Percentiles rank a stretch among this genome's conserved stretches.
Conservation (phyloP, 441 rosid genomes). For the Aquilaria agallochum region DNA sequence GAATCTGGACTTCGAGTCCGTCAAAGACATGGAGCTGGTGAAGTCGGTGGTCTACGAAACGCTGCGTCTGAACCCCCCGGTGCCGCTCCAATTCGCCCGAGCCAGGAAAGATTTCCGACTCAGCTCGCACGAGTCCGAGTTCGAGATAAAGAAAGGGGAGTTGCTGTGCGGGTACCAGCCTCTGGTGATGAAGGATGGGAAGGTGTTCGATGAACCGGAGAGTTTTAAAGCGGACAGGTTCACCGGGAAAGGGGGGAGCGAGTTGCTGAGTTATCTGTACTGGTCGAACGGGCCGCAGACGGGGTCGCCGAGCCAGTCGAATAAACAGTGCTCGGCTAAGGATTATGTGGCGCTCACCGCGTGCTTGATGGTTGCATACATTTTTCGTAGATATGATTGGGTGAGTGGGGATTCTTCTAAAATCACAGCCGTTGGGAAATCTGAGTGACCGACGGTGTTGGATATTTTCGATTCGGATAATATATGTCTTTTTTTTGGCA, state of each 20-base stretch:
- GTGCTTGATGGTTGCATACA: conserved; percentile 47
- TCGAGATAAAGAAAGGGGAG: conserved; percentile 69
- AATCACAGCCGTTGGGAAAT: conserved; percentile 45
- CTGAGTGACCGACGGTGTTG: conserved; percentile 16
- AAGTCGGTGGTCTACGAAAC: conserved; percentile 76
- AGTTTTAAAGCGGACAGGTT: conserved; percentile 66
- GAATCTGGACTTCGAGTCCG: conserved; percentile 46
- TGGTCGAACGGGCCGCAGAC: conserved; percentile 96
- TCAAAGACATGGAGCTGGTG: conserved; percentile 58
- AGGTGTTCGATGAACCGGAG: conserved; percentile 61
- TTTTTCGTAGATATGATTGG: conserved; percentile 58
- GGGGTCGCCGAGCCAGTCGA: conserved; percentile 47
- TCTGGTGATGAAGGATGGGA: conserved; percentile 61
- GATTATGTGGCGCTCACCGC: conserved; percentile 57
- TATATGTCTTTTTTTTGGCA: too few relatives aligned
- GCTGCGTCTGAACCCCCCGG: conserved; percentile 70
- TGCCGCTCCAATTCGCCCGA: conserved; percentile 59
- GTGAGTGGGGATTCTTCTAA: conserved; percentile 32
- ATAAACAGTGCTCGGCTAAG: conserved; percentile 82
- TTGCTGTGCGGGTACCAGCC: conserved; percentile 76
- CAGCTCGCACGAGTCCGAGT: conserved; percentile 63
- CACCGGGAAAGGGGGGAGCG: conserved; percentile 35
- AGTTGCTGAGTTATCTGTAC: conserved; percentile 50
- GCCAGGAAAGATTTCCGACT: conserved; percentile 77
- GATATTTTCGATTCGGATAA: background rate